Percentiles rank a stretch among this genome's conserved stretches.
Conservation (phyloP, 129 eudicot species). For the Flaveria sonorensis region DNA sequence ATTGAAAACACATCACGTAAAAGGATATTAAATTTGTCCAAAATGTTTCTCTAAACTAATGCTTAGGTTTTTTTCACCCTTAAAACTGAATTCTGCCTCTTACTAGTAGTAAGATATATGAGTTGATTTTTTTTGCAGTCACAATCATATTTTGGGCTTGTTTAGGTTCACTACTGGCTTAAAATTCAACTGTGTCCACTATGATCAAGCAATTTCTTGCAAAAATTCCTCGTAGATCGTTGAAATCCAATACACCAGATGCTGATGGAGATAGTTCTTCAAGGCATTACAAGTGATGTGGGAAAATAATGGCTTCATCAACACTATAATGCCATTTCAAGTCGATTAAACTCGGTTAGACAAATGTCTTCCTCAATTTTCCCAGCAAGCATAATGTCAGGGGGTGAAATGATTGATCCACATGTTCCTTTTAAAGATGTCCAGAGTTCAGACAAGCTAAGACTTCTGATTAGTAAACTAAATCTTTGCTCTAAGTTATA, state of each 20-base stretch:
- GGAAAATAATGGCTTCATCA: constrained; percentile 45
- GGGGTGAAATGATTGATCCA: constrained; percentile 53
- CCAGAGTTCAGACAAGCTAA: constrained; percentile 49
- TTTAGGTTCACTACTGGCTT: constrained; percentile 33
- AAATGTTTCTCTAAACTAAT: background rate
- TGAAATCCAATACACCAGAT: constrained; percentile 45
- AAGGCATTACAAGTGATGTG: constrained; percentile 30
- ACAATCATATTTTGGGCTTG: background rate
- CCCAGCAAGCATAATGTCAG: constrained; percentile 48
- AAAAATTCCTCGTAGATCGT: constrained; percentile 55
- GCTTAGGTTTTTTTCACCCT: background rate
- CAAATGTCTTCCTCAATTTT: constrained; percentile 65
- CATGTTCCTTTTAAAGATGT: constrained; percentile 56
- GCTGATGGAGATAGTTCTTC: constrained; percentile 40
- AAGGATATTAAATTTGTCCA: background rate
- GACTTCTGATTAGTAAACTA: constrained; percentile 54
- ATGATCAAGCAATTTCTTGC: constrained; percentile 70
- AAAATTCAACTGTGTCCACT: constrained; percentile 37
- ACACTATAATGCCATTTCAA: constrained; percentile 55
- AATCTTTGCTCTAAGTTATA: constrained; percentile 53
- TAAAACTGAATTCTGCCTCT: background rate
- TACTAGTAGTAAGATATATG: background rate
- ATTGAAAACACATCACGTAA: background rate
- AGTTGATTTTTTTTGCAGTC: background rate
- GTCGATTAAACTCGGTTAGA: constrained; percentile 50